Conservation (phyloP, 148 eudicot species). For the Suaeda aralocaspica region DNA sequence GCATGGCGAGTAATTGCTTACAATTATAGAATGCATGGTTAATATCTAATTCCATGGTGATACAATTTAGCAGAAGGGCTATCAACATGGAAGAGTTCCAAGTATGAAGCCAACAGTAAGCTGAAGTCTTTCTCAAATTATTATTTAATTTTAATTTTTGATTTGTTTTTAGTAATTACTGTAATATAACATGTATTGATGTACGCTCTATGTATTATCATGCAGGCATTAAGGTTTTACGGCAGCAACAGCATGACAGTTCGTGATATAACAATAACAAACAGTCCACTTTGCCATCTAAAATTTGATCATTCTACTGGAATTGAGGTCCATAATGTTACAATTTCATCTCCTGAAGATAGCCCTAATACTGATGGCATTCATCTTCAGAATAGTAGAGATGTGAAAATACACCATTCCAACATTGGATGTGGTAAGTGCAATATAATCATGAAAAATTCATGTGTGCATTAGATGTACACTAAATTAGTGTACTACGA, state of each 20-base stretch:
- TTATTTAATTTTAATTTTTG: too few species aligned
- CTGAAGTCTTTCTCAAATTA: too few species aligned
- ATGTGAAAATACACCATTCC: conserved; percentile 66
- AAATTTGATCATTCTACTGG: conserved; percentile 67
- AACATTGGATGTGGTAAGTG: conserved; percentile 57
- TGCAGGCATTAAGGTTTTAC: conserved; percentile 75
- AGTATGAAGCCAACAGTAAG: conserved; percentile 73
- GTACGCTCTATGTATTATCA: too few species aligned
- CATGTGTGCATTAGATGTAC: too few species aligned
- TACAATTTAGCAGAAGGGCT: conserved; percentile 38
- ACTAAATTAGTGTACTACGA: too few species aligned
- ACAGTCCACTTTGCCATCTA: conserved; percentile 77
- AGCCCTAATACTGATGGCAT: conserved; percentile 89
- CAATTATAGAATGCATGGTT: too few species aligned
- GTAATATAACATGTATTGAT: too few species aligned
- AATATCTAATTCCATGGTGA: too few species aligned
- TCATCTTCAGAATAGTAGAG: conserved; percentile 72
- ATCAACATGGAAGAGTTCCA: conserved; percentile 29
- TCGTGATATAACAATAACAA: conserved; percentile 54
- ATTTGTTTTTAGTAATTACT: too few species aligned
- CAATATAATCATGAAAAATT: too few species aligned
- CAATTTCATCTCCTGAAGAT: conserved; percentile 62
- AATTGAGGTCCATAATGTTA: conserved; percentile 49
- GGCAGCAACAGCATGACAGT: conserved; percentile 47
- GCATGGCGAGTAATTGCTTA: too few species aligned